Base-by-base conservation (phyloP, 2,329 filamentous ascomycete genomes). In the Aureobasidium mangrovei region DNA sequence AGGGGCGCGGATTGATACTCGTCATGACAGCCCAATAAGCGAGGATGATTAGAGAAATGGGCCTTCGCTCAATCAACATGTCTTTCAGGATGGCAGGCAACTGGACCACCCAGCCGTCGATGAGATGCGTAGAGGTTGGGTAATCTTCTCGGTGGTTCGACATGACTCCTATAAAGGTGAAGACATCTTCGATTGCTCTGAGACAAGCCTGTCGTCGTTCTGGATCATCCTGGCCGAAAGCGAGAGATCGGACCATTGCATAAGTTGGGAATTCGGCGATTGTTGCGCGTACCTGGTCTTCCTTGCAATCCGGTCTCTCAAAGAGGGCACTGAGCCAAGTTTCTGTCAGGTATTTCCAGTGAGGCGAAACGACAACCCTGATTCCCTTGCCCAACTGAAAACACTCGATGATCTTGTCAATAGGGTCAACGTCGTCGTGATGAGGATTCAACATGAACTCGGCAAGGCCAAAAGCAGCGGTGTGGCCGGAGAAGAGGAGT, bases 401-500 rank as follows among this genome's bases (percentile, higher is more conserved):
- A 27, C 44, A 55, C 24, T 46, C 39, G 8, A 55, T n/a, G 12
- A 55, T 48, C n/a, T 55, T 46, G n/a, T 48, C 46, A 18, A 55
- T 49, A 1, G 53, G 53, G 28, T 53, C 49, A 1, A 40, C 41
- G 18, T 49, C 44, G 12, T 51, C 39, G 29, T 49, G 45, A 10
- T 43, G 38, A 27, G 53, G 53, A 39, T 49, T 55, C 8, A 55
- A 39, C 42, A 49, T 51, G 31, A 41, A 38, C n/a, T 55, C 53
- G 27, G 45, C 53, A n/a, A 55, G 18, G 9, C 33, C 53, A 32
- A 58, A 59, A 2, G 56, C 41, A 4, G 56, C 45, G n/a, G 57
- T 58, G 26, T 55, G 53, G 4, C 49, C 40, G 5, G 58, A 58
- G 52, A 59, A 59, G 33, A 57, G 33, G 42, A 59, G 52, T 1